phyloP scores from a whole-genome alignment of 1,139 yeast species.

The Yamadazyma triangularis region DNA sequence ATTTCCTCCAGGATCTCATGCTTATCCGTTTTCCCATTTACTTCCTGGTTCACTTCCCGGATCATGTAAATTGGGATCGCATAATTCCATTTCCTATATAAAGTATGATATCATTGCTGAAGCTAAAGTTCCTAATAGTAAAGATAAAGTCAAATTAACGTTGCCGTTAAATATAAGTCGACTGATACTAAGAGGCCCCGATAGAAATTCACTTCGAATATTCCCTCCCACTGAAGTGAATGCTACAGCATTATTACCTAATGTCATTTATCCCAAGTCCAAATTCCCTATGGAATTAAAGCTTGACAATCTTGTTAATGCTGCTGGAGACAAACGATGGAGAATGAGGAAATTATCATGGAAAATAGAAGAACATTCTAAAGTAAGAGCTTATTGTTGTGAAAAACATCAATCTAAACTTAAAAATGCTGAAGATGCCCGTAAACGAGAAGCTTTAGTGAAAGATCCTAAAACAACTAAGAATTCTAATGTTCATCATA shows the following conservation, averaged over 20 bases:
- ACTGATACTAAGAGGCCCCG: constrained; percentile 77
- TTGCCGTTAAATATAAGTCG: constrained; percentile 75
- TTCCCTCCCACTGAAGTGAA: constrained; percentile 94
- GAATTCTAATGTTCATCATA: constrained; percentile 29
- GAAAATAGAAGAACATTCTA: constrained; percentile 82
- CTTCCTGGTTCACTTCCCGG: constrained; percentile 92
- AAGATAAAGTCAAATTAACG: constrained; percentile 37
- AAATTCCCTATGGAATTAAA: constrained; percentile 77
- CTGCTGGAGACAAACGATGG: constrained; percentile 67
- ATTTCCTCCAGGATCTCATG: constrained; percentile 66
- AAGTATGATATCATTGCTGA: constrained; percentile 74
- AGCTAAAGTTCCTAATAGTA: constrained; percentile 20
- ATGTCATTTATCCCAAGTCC: constrained; percentile 84
- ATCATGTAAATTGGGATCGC: constrained; percentile 56
- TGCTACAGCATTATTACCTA: constrained; percentile 83
- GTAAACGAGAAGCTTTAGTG: constrained; percentile 18
- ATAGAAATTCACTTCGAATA: constrained; percentile 79
- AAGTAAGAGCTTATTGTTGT: constrained; percentile 58
- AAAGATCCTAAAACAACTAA: constrained; percentile 6
- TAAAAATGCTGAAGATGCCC: constrained; percentile 41
- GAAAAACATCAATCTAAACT: constrained; percentile 48
- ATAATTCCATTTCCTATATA: constrained; percentile 52
- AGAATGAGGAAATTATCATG: constrained; percentile 84
- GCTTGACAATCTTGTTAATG: constrained; percentile 67
- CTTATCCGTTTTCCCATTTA: constrained; percentile 90